Evolutionary conservation across 2,329 filamentous ascomycete genomes (phyloP).

Genomic region (Zymoseptoria tritici): DNA sequence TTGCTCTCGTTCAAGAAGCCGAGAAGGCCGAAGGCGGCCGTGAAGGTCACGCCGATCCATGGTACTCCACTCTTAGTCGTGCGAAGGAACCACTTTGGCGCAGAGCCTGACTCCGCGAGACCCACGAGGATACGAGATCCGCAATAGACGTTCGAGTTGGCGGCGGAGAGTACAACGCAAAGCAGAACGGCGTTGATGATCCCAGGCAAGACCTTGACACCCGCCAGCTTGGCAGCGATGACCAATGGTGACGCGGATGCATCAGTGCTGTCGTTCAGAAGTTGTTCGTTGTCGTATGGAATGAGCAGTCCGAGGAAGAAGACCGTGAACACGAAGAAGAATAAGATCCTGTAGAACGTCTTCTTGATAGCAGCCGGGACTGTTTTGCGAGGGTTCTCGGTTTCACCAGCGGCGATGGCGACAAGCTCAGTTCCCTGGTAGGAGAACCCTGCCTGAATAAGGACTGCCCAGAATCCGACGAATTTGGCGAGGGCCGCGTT

Average conservation of each 20-base stretch:
- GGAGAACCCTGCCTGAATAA: constrained; percentile 51
- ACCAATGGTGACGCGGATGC: constrained; percentile 58
- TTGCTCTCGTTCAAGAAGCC: constrained; percentile 67
- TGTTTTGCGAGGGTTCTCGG: constrained; percentile 45
- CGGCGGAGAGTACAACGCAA: constrained; percentile 60
- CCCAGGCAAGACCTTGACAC: constrained; percentile 52
- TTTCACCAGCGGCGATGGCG: constrained; percentile 47
- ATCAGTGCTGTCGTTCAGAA: constrained; percentile 33
- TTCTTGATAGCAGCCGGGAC: constrained; percentile 31
- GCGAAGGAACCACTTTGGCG: constrained; percentile 48
- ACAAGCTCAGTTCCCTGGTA: constrained; percentile 50
- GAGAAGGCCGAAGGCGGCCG: constrained; percentile 61
- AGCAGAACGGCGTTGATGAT: constrained; percentile 67
- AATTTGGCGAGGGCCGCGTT: constrained; percentile 28
- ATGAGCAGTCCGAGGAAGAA: constrained; percentile 32
- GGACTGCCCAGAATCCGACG: constrained; percentile 48
- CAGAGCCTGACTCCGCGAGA: constrained; percentile 53
- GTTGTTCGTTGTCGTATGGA: constrained; percentile 28
- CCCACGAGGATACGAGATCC: constrained; percentile 62
- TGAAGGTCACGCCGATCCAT: constrained; percentile 61
- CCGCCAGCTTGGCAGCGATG: constrained; percentile 55
- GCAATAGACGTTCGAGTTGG: constrained; percentile 62
- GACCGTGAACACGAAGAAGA: constrained; percentile 32
- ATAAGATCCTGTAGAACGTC: constrained; percentile 31
- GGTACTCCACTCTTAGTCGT: constrained; percentile 60